Base-by-base conservation (phyloP, 2,329 filamentous ascomycete genomes). In the Stagonosporopsis vannaccii region DNA sequence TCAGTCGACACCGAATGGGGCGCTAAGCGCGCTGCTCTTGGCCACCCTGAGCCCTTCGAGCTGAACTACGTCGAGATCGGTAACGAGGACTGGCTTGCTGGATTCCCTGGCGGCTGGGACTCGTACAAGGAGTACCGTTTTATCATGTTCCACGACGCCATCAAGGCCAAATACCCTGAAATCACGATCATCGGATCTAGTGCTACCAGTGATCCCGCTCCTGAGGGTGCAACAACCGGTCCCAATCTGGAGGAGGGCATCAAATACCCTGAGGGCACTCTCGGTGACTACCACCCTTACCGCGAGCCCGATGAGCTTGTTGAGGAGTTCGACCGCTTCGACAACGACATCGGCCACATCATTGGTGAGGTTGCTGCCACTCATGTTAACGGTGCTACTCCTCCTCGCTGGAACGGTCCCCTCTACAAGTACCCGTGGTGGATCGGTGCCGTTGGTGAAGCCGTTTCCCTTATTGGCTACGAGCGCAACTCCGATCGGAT, bases 401-500 rank as follows among this genome's bases (percentile, higher is more conserved):
- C 54, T 30, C 49, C 65, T 30, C 61, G 67, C 52, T 75, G 71
- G 72, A 50, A 63, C 1, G 68, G 65, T 4, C 32, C 51, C 6
- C 46, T 72, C 6, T 62, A 66, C 57, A 60, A 51, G 13, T 71
- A 66, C 46, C 63, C 69, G 11, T 76, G 66, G 67, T 72, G 74
- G 85, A 83, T 84, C 45, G 86, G 85, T 23, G 79, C 83, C 8
- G 84, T 90, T 2, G 82, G 82, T 13, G 87, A 90, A 69, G 87
- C 85, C 22, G 80, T 90, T n/a, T 87, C 83, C 51, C 77, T 89
- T 15, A 80, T 90, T 59, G 84, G 86, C 17, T 84, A 85, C 26
- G 87, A 90, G 78, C 80, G 87, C 52, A 90, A 90, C 72, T 79
- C 81, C 3, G 84, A 88, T 62, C 80, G 81, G 19, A 80, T 88